Evolutionary conservation across 768 basidiomycete genomes (phyloP), one percentile per base, ranked within the genome.

Genomic region (Amanita fuliginea): DNA sequence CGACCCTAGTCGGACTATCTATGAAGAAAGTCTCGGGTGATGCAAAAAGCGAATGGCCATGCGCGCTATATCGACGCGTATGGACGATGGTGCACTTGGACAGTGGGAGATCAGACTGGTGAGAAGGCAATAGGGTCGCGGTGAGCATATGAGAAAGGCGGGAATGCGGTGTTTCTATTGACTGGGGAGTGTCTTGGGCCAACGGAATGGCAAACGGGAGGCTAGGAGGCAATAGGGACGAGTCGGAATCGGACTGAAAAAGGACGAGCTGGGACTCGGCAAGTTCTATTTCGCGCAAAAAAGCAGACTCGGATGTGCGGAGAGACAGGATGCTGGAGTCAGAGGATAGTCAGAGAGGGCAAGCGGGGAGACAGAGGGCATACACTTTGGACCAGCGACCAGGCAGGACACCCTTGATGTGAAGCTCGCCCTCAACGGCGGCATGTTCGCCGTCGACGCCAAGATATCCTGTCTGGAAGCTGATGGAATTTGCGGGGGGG

Each of bases 391-490:
- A 64, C 80, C 83, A 86, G 55, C 67, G 72, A 47, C 68, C 70
- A 47, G 71, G 66, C 50, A 75, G 73, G 32, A 73, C 72, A 49
- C 78, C 83, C 64, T 92, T 93, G 56, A 92, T 70, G 61, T 92
- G 90, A 14, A 93, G 71, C 60, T 92, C 90, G 42, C 91, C 91
- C 59, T 91, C 89, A 47, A 93, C 77, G 7, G 86, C 83, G 11
- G 89, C 86, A 52, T 73, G 75, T 63, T 91, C 89, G 46, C 77
- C 86, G 49, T 89, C 86, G 19, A 83, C 86, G 45, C 91, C 91
- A 6, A 93, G 71, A 61, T 77, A 88, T 9, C 91, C 91, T 58
- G 81, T 85, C 67, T 93, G 91, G 58, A 93, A 94, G 62, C 80
- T 77, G 49, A 86, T 69, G 18, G 80, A 72, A 61, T 85, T 77